Evolutionary conservation across 345 rosid genomes (phyloP), one percentile per base, ranked within the genome.

Genomic region (Eucalyptus polyanthemos): DNA sequence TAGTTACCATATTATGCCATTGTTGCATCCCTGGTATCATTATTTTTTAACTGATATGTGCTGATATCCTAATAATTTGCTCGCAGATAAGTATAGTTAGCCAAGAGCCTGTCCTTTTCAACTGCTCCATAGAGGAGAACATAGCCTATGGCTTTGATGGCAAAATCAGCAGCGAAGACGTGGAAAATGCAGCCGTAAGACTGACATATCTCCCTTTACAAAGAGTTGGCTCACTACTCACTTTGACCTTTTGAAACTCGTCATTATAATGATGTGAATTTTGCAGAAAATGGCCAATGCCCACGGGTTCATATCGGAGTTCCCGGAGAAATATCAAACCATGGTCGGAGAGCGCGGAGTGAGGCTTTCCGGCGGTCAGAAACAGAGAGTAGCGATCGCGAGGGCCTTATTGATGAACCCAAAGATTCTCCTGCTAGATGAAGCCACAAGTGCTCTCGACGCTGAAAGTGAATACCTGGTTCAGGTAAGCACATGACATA

Each of bases 281-380:
- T n/a, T 85, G 92, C 93, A 97, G 99, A 97, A 94, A 95, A 96
- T 97, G 99, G 97, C 99, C 11, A 97, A 97, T 90, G 99, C 99
- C 4, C 97, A 97, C 6, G 98, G 95, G 6, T 97, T 97, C 93
- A 93, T 97, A 83, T 93, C 93, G 12, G 94, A 92, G 27, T 97
- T 97, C 88, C 97, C 99, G 0, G 99, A 97, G 34, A 96, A 96
- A 88, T 97, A 94, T 89, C 91, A 95, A 87, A 97, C 99, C 5
- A 50, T 89, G 25, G 99, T 95, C 4, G 99, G 99, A 87, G 99
- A 97, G 90, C 97, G 99, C 0, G 98, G 99, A 31, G 72, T 97
- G 88, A 95, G 99, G 87, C 97, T 97, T 50, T 97, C 98, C 4
- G 99, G 99, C 15, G 99, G 99, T 65, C 98, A 97, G 92, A 97